Base-by-base conservation (phyloP, 768 basidiomycete genomes). In the Phylloporus rhodoxanthus region DNA sequence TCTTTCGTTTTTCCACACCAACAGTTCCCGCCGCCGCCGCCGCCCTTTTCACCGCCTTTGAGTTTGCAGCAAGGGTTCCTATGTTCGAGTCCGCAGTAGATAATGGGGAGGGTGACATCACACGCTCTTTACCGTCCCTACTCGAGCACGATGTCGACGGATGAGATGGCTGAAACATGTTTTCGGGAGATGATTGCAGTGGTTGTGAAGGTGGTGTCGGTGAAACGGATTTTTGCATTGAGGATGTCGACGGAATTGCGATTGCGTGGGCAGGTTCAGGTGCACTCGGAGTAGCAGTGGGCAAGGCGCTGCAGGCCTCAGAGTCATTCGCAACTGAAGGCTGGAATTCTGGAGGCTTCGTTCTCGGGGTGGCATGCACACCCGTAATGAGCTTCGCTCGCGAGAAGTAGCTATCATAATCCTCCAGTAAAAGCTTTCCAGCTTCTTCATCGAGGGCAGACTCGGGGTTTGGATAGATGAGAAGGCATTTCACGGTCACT, bases 381-480 rank as follows among this genome's bases (percentile, higher is more conserved):
- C 81, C 83, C 21, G 92, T 94, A 60, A 95, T 91, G 19, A 96
- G 77, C 64, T 79, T 82, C 14, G 93, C 93, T 47, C 93, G 84
- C 55, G 80, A 76, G 67, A 82, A 91, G 62, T 95, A 97, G 59
- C 79, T 85, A 42, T 85, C 80, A 66, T 96, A 98, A 53, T 94
- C 84, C 63, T 95, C 90, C 40, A 95, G 72, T 33, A 96, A 69
- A 43, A 95, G 75, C 66, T 92, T 95, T 20, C 94, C 95, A 0
- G 94, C 94, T 64, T 96, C 91, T 64, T 97, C 94, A 65, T 97
- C 92, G 42, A 97, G 73, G 0, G 94, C 95, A 8, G 91, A 94
- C 67, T 97, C 94, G 28, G 95, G 91, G 64, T 96, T 96, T 26
- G 94, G 94, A 63, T 93, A 93, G 57, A 98, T 97, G 54, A 98